Conservation (phyloP, 2,329 filamentous ascomycete species). For the Cladophialophora exuberans region DNA sequence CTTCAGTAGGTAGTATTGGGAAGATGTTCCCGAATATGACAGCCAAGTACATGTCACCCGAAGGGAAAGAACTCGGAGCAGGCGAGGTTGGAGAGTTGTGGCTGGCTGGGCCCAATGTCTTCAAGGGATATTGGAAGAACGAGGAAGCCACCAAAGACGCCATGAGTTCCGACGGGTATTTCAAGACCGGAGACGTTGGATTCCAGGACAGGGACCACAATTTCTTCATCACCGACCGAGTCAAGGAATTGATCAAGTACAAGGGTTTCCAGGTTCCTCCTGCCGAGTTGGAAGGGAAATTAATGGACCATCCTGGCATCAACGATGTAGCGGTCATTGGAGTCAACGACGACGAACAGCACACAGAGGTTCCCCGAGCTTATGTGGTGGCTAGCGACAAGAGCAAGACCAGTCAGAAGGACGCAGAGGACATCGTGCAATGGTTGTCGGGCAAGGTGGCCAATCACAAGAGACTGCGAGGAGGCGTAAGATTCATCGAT, state of each 20-base stretch:
- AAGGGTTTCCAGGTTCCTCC: constrained; percentile 56
- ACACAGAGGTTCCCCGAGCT: constrained; percentile 48
- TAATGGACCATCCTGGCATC: constrained; percentile 48
- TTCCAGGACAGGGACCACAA: constrained; percentile 75
- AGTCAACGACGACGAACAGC: constrained; percentile 38
- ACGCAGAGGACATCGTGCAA: constrained; percentile 41
- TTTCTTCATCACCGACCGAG: constrained; percentile 87
- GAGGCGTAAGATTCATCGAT: constrained; percentile 42
- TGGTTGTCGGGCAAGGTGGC: constrained; percentile 38
- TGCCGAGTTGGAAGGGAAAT: constrained; percentile 52
- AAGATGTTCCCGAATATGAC: constrained; percentile 77
- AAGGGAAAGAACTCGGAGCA: constrained; percentile 61
- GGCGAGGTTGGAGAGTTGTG: constrained; percentile 71
- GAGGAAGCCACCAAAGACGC: constrained; percentile 59
- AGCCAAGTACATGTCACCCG: constrained; percentile 73
- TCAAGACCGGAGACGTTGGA: constrained; percentile 88
- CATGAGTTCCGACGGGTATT: constrained; percentile 70
- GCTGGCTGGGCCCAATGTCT: constrained; percentile 66
- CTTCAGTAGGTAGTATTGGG: constrained; percentile 77
- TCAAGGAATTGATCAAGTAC: constrained; percentile 64
- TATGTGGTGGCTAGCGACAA: constrained; percentile 51
- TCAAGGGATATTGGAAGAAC: constrained; percentile 66
- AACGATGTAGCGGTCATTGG: constrained; percentile 54
- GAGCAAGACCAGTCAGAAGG: constrained; percentile 45
- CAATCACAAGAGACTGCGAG: constrained; percentile 41